Evolutionary conservation across 1,284 basidiomycete genomes (phyloP).

Genomic region (Megacollybia platyphylla): DNA sequence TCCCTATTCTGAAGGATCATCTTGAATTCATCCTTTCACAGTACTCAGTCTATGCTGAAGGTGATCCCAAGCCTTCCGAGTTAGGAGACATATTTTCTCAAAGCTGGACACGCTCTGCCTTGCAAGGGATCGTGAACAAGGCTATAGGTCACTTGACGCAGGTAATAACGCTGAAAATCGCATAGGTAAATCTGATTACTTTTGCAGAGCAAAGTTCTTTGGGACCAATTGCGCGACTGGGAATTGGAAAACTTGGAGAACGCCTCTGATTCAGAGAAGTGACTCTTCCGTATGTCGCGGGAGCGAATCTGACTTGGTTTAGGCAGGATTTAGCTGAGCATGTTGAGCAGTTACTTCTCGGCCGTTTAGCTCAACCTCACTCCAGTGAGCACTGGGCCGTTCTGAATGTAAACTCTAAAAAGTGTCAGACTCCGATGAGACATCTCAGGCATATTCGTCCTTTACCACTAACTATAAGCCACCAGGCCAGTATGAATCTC

Average conservation of each 20-base stretch:
- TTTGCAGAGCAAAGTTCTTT: conserved; percentile 54
- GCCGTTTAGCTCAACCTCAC: conserved; percentile 58
- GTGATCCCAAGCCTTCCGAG: conserved; percentile 30
- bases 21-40: conserved; percentile 52
- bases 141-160: conserved; percentile 48
- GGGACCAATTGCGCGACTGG: conserved; percentile 68
- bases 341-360: conserved; percentile 37
- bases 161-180: conserved; percentile 19
- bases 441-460: conserved; percentile 73
- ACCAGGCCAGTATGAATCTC: conserved; percentile 62
- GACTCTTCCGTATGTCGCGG: conserved; percentile 5
- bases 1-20: conserved; percentile 60
- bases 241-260: conserved; percentile 50
- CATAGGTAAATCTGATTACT: conserved; percentile 3
- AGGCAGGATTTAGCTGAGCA: conserved; percentile 27
- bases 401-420: conserved; percentile 3
- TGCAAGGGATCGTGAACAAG: conserved; percentile 43
- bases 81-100: conserved; percentile 40
- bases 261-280: conserved; percentile 35
- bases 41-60: conserved; percentile 30
- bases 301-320: conserved; percentile 2
- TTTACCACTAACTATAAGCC: conserved; percentile 73
- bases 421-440: conserved; percentile 53
- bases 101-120: conserved; percentile 44
- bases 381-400: conserved; percentile 30